These are phyloP conservation scores for Pistacia vera DNA, from an alignment of 345 rosid genomes.

Conservation along the genomic window DNA sequence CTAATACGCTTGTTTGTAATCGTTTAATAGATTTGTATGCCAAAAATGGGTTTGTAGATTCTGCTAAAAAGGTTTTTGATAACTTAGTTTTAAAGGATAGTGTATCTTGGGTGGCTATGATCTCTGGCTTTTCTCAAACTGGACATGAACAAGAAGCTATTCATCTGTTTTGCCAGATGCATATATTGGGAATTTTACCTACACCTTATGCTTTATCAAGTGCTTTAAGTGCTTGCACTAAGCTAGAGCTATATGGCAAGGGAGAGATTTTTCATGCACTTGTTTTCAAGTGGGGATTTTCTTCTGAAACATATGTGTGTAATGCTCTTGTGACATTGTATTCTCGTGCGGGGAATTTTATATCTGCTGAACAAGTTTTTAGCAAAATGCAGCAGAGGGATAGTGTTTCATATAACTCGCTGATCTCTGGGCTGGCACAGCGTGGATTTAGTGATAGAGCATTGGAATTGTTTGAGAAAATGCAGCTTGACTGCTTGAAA, in stretches of 20 bases:
- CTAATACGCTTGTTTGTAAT: constrained; percentile 50
- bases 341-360: constrained; percentile 54
- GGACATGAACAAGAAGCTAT: constrained; percentile 63
- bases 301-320: constrained; percentile 69
- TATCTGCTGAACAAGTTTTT: constrained; percentile 73
- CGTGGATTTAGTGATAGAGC: constrained; percentile 59
- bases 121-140: constrained; percentile 71
- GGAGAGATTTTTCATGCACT: constrained; percentile 83
- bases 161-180: constrained; percentile 63
- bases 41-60: constrained; percentile 54
- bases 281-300: constrained; percentile 67
- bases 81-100: constrained; percentile 55
- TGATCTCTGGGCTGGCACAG: constrained; percentile 85
- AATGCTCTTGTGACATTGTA: constrained; percentile 84
- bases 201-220: constrained; percentile 85
- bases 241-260: constrained; percentile 46
- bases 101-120: constrained; percentile 85
- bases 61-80: constrained; percentile 63
- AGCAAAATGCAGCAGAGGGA: constrained; percentile 59
- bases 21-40: constrained; percentile 71
- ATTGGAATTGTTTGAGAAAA: constrained; percentile 62
- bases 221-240: constrained; percentile 81
- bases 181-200: constrained; percentile 44
- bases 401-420: constrained; percentile 76
- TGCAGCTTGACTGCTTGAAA: constrained; percentile 73